Conservation (phyloP, 495 filamentous ascomycete species). For the Aspergillus affinis region DNA sequence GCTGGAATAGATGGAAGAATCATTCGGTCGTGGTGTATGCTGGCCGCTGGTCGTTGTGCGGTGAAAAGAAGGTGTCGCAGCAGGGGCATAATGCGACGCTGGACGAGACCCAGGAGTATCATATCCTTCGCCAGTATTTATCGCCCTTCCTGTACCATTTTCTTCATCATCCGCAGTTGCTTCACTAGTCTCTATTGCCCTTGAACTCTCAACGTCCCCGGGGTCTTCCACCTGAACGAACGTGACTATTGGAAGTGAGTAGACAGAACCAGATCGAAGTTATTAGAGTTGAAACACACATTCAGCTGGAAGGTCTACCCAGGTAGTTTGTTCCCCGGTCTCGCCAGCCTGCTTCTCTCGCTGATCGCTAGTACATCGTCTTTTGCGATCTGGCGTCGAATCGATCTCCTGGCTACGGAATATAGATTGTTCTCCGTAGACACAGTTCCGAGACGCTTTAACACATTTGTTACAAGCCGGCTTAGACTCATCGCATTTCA, state of each 20-base stretch:
- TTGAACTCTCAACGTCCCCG: neutral
- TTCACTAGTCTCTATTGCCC: neutral
- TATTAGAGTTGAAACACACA: neutral
- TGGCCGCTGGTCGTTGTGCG: too few relatives aligned
- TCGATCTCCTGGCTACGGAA: neutral
- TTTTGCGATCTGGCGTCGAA: neutral
- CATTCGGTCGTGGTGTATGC: too few relatives aligned
- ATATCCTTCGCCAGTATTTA: too few relatives aligned
- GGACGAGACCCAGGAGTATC: too few relatives aligned
- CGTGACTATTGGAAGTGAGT: neutral
- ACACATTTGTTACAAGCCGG: slow-evolving; percentile 16
- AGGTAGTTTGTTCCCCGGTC: neutral
- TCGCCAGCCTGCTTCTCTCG: neutral
- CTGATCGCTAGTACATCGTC: neutral
- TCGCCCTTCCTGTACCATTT: neutral
- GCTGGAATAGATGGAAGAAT: neutral
- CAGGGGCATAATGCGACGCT: too few relatives aligned
- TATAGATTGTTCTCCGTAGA: neutral
- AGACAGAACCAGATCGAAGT: neutral
- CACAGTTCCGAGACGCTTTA: slow-evolving; percentile 14
- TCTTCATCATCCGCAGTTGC: neutral
- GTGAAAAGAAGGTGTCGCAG: too few relatives aligned
- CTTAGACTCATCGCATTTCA: slow-evolving; percentile 29
- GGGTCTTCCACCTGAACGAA: slow-evolving; percentile 4
- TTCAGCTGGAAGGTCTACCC: neutral